A percentile compares a stretch with the other conserved stretches of the same genome.
Conservation (phyloP, 345 rosid genomes). For the Gossypium sturtianum region DNA sequence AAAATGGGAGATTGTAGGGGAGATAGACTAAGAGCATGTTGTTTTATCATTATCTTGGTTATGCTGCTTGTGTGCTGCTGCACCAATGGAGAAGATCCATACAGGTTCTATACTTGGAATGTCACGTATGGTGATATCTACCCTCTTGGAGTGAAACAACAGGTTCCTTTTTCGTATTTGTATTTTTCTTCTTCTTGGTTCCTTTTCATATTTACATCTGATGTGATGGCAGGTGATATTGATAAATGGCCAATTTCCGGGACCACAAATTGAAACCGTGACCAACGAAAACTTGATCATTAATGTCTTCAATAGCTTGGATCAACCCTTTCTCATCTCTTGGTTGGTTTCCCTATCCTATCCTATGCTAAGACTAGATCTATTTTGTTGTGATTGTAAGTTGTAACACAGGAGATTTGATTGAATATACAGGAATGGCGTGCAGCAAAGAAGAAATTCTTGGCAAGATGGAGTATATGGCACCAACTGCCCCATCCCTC, state of each 20-base stretch:
- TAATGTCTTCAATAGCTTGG: slow-evolving; percentile 80
- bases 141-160: slow-evolving; percentile 64
- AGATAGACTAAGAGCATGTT: not conserved
- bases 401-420: not conserved
- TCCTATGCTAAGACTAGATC: not conserved
- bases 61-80: slow-evolving; percentile 8
- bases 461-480: slow-evolving; percentile 87
- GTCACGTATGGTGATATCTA: slow-evolving; percentile 59
- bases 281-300: slow-evolving; percentile 86
- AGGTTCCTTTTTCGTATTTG: slow-evolving; percentile 26
- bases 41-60: not conserved
- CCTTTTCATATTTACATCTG: not conserved
- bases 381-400: not conserved
- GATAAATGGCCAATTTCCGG: slow-evolving; percentile 90
- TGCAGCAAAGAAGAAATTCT: slow-evolving; percentile 72
- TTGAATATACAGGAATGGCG: slow-evolving; percentile 51
- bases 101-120: slow-evolving; percentile 62
- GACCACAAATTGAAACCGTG: slow-evolving; percentile 75
- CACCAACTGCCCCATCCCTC: slow-evolving; percentile 77
- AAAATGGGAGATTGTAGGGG: slow-evolving; percentile 5
- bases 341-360: slow-evolving; percentile 44
- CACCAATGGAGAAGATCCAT: slow-evolving; percentile 52
- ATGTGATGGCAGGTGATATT: slow-evolving; percentile 62
- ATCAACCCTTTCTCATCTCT: slow-evolving; percentile 81
- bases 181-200: not conserved